phyloP scores from a whole-genome alignment of 306 rosid genomes.

The Glycine soja region DNA sequence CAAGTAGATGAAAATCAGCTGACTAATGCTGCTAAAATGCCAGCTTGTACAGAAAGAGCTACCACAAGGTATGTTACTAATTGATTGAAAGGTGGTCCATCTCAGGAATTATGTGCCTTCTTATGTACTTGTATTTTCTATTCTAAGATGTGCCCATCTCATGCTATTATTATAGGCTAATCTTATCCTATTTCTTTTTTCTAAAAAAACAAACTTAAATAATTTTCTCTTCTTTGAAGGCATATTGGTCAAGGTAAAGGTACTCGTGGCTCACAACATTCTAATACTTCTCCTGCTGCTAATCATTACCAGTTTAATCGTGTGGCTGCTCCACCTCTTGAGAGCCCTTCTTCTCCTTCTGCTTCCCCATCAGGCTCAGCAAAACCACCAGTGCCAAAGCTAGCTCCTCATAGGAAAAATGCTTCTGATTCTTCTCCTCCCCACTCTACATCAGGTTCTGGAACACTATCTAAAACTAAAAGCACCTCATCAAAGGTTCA shows the following conservation, averaged over 20 bases:
- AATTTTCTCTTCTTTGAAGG: conserved; percentile 48
- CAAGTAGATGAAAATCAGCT: conserved; percentile 75
- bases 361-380: not conserved
- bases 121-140: conserved; percentile 5
- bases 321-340: not conserved
- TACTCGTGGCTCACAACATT: conserved; percentile 38
- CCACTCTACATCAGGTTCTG: not conserved
- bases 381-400: not conserved
- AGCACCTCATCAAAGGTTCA: not conserved
- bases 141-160: not conserved
- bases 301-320: not conserved
- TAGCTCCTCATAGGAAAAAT: conserved; percentile 7
- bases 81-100: conserved; percentile 39
- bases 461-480: not conserved
- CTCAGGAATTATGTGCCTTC: conserved; percentile 8
- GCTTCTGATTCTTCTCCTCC: conserved; percentile 40
- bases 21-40: conserved; percentile 48
- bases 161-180: not conserved
- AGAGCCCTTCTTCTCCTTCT: conserved; percentile 14
- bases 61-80: conserved; percentile 60
- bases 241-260: conserved; percentile 34
- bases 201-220: not conserved
- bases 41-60: conserved; percentile 55
- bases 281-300: not conserved
- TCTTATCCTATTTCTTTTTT: not conserved